phyloP scores from a whole-genome alignment of 768 basidiomycete species.

The Sarcomyxa edulis region DNA sequence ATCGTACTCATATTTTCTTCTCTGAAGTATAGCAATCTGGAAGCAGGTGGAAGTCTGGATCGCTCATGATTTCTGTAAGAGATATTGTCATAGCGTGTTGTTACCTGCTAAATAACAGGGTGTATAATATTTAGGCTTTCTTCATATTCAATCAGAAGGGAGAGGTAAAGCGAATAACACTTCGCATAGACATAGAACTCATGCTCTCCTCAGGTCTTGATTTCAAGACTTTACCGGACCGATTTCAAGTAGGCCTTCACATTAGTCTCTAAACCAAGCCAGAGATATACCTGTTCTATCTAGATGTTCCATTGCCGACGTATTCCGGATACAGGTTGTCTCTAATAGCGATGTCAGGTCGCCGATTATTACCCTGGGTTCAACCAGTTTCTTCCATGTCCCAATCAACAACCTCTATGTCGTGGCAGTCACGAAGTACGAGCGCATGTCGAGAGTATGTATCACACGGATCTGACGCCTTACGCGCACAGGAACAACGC shows the following conservation, averaged over 20 bases:
- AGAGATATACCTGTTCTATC: constrained; percentile 5
- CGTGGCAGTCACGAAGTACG: constrained; percentile 92
- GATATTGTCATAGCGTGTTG: too few relatives aligned
- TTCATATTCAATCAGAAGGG: constrained; percentile 99
- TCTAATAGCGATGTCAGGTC: constrained; percentile 96
- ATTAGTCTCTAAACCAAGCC: not conserved
- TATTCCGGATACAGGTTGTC: constrained; percentile 98
- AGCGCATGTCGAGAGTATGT: too few relatives aligned
- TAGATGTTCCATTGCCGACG: constrained; percentile 94
- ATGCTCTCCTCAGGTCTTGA: constrained; percentile 81
- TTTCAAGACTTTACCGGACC: constrained; percentile 91
- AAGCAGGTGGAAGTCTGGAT: too few relatives aligned
- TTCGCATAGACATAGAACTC: too few relatives aligned
- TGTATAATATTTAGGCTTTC: constrained; percentile 68
- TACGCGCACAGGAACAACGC: constrained; percentile 71
- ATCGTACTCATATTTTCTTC: too few relatives aligned
- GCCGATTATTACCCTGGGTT: constrained; percentile 95
- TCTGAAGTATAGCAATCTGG: too few relatives aligned
- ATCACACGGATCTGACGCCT: too few relatives aligned
- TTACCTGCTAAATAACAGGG: too few relatives aligned
- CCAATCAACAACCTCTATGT: constrained; percentile 93
- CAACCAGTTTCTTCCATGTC: constrained; percentile 98
- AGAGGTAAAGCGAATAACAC: constrained; percentile 61
- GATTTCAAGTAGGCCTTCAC: constrained; percentile 77
- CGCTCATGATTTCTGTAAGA: too few relatives aligned